Base-by-base conservation (phyloP, 345 rosid species). In the Euphorbia pulcherrima region DNA sequence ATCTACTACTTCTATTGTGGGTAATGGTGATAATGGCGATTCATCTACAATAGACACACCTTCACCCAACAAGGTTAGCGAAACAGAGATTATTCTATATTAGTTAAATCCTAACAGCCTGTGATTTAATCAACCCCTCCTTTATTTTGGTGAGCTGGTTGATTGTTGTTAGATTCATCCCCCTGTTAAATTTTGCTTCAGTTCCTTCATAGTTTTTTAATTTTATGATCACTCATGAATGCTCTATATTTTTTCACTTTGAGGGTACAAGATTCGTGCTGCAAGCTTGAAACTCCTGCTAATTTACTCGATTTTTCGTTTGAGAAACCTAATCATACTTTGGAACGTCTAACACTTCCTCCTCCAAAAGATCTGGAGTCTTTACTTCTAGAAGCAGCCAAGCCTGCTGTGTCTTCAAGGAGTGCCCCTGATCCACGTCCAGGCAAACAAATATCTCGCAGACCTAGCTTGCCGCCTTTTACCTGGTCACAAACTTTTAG, bases 351-450 rank as follows among this genome's bases (percentile, higher is more conserved):
- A 78, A 81, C 87, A 72, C 96, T 90, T 81, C 85, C 89, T 71
- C 82, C 78, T 5, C 75, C 95, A 16, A 91, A 84, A 80, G 95
- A 94, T 82, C 77, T 94, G 83, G 99, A 91, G 71, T 78, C 95
- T 71, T 82, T 94, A 83, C 95, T 94, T 75, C n/a, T n/a, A n/a
- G 92, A 88, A 74, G 97, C 90, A 7, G 73, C 86, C 53, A 94
- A 87, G 83, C 84, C 87, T 72, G 79, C 88, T 69, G 74, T 72
- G 62, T 65, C 84, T 64, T 85, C 89, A 46, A 88, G 82, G 80
- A 89, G 66, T 68, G 79, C 70, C 68, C 77, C 78, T 58, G 99
- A 91, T 72, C 71, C 60, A 68, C 96, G 89, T 64, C 62, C 80
- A 64, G 83, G 86, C 79, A 91, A 88, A 87, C 97, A 83, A 72